Evolutionary conservation across 306 rosid genomes (phyloP), one percentile per base, ranked within the genome.

Genomic region (Medicago arabica): DNA sequence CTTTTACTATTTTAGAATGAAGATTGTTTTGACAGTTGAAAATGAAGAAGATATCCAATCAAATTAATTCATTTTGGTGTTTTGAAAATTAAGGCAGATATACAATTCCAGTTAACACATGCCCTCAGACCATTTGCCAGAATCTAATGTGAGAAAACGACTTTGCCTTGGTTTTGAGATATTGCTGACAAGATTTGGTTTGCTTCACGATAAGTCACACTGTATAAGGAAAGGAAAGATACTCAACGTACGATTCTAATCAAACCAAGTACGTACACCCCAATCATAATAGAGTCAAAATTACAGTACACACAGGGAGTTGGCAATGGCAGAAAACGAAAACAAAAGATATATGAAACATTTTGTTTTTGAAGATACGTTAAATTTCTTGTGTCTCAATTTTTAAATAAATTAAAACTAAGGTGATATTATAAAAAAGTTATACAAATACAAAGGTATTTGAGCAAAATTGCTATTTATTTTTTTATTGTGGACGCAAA

Each of bases 141-240:
- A 75, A 81, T 81, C 62, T 69, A 69, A 60, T 69, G 80, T 51
- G 81, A 75, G 84, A 81, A 69, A 81, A 81, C 15, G 81, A 81
- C 84, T 43, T 63, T 70, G 74, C 39, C 81, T 17, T 75, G 40
- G 21, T 68, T 75, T 47, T 17, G 58, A 23, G 41, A 47, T 17
- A 9, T 64, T 68, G 58, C 72, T 50, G 81, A 75, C 77, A 69
- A 69, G 19, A 39, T 68, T 61, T 60, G 9, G 11, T 38, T 59
- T 68, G 67, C 58, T 80, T 74, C 50, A 38, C 38, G 11, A 74
- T 67, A 59, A 73, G n/a, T 40, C 17, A 23, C 60, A 41, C 18
- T 43, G 23, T 51, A 3, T 5, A 51, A 17, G 50, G 31, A 64
- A 72, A 71, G 59, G n/a, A 53, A 65, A 71, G 73, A 71, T 71